Conservation (phyloP, 352 stramenopile species). For the Phytophthora rubi region DNA sequence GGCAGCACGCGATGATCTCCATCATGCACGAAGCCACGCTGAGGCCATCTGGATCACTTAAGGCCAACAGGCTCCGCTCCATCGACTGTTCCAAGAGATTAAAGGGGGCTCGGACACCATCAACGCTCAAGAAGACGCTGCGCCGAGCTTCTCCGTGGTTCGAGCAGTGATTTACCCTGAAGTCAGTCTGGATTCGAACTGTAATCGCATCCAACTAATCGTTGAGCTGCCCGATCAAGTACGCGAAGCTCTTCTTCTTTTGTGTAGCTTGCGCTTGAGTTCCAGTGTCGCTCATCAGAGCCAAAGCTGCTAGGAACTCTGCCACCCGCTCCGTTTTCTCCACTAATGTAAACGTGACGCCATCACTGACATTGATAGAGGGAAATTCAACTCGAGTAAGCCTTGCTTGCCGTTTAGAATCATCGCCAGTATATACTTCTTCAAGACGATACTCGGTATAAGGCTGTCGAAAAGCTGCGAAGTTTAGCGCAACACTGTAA, state of each 20-base stretch:
- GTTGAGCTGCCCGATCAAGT: constrained; percentile 26
- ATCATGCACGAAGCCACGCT: constrained; percentile 70
- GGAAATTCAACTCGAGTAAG: constrained; percentile 40
- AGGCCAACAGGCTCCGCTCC: constrained; percentile 41
- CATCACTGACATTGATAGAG: neutral
- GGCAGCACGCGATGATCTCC: constrained; percentile 52
- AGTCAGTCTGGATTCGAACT: constrained; percentile 27
- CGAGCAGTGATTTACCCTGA: constrained; percentile 28
- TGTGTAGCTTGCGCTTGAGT: neutral
- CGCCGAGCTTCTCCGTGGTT: neutral
- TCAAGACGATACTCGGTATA: constrained; percentile 36
- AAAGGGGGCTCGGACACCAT: neutral
- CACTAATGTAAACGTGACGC: constrained; percentile 12
- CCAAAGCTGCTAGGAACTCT: constrained; percentile 29
- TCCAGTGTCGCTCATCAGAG: neutral
- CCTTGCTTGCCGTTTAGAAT: neutral
- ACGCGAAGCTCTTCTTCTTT: constrained; percentile 36
- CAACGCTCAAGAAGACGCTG: constrained; percentile 22
- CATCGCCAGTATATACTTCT: constrained; percentile 4
- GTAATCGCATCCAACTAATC: constrained; percentile 15
- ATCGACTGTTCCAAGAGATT: constrained; percentile 19
- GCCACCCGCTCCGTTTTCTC: constrained; percentile 39
- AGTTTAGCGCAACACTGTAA: constrained; percentile 19
- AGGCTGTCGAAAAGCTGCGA: constrained; percentile 28
- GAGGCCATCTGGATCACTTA: constrained; percentile 64